Base-by-base conservation (phyloP, 2,329 filamentous ascomycete species). In the Ustilaginoidea virens region DNA sequence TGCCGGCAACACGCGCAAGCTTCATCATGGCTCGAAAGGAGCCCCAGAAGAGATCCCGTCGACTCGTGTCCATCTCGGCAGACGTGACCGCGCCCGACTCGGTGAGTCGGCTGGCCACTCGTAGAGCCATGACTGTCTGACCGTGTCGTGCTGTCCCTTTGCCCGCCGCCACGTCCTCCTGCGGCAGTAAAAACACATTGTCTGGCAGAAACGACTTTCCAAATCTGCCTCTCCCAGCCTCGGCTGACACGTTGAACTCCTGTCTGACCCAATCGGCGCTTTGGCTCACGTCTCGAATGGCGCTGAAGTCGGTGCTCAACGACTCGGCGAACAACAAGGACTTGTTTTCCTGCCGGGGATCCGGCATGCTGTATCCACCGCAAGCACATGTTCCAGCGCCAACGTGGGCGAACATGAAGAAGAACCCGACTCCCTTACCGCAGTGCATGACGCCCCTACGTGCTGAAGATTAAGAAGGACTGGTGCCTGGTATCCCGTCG, bases 231-330 rank as follows among this genome's bases (percentile, higher is more conserved):
- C 69, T 60, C 3, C 71, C 65, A 15, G 51, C 52, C n/a, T 55
- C 44, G n/a, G 61, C 56, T 6, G 67, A 64, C 29, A 77, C 61
- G 42, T 74, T 74, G 55, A 79, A 86, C 17, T 62, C 59, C 46
- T 85, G 79, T 10, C 66, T 60, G 16, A 55, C 46, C 80, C 80
- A 87, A 37, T 74, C 64, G 3, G 63, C 55, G 39, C 70, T 58
- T 4, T 54, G 42, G 11, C 58, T 52, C 26, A 69, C 52, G 31
- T 64, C 48, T 7, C 53, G 40, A 21, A 69, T 44, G 34, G 69
- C 67, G 3, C 72, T 54, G 44, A 86, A 86, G 52, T 86, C 74
- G 13, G 75, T 75, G 45, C 85, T 79, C 29, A 81, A 51, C 8
- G 73, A 45, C 34, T 85, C 72, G 3, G 75, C 81, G 47, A 80